Percentiles rank a stretch among this genome's conserved stretches.
These are phyloP conservation scores for Vitis amurensis DNA, from an alignment of 164 flowering plant genomes.

Conservation along the genomic window DNA sequence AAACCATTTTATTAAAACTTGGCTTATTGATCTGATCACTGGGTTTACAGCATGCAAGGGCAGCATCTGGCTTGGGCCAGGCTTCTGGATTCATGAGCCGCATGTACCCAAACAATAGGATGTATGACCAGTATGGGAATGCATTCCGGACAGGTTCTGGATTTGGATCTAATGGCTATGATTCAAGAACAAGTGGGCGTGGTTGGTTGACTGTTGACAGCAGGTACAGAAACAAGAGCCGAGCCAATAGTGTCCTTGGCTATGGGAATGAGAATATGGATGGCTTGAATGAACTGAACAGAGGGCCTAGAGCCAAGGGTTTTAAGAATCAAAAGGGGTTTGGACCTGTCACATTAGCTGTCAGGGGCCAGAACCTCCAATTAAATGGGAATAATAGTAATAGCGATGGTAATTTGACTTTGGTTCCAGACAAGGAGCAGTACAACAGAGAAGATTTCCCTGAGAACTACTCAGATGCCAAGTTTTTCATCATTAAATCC, in stretches of 20 bases:
- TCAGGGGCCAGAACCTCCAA: constrained; percentile 42
- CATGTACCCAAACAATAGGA: constrained; percentile 41
- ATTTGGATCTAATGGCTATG: constrained; percentile 40
- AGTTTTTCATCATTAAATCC: constrained; percentile 48
- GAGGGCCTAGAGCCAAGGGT: constrained; percentile 73
- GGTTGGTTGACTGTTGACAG: constrained; percentile 50
- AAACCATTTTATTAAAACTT: not conserved
- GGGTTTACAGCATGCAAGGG: constrained; percentile 22
- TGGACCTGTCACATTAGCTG: constrained; percentile 38
- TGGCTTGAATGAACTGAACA: constrained; percentile 64
- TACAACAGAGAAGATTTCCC: constrained; percentile 36
- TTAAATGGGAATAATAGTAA: constrained; percentile 5
- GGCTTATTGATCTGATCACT: not conserved
- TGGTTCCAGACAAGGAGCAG: constrained; percentile 27
- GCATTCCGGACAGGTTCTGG: constrained; percentile 31
- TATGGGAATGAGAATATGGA: constrained; percentile 31
- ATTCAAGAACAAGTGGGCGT: constrained; percentile 40
- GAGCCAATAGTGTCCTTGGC: constrained; percentile 17
- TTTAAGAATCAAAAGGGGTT: constrained; percentile 47
- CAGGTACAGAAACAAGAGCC: constrained; percentile 49
- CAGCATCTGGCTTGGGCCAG: constrained; percentile 24
- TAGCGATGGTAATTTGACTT: constrained; percentile 12
- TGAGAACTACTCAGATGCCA: constrained; percentile 32
- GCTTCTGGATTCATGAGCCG: constrained; percentile 39
- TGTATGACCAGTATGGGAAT: constrained; percentile 46